Percentiles rank a stretch among this genome's conserved stretches.
Evolutionary conservation across 306 rosid genomes (phyloP).

Genomic region (Lathyrus sativus): DNA sequence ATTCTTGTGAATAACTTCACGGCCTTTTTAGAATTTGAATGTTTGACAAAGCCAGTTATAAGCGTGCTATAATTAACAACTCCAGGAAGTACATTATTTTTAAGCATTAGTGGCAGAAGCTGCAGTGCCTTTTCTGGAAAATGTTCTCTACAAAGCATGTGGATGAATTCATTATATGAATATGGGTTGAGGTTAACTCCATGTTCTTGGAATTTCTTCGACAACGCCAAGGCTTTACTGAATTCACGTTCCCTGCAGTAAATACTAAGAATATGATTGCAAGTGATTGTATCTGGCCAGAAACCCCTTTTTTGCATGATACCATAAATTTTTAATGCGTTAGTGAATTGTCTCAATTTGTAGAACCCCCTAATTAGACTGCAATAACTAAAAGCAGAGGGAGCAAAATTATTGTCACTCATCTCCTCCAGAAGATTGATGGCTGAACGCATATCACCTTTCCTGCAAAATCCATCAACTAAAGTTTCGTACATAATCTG

Average conservation of each 20-base stretch:
- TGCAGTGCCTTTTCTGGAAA: slow-evolving; percentile 53
- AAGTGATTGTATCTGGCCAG: slow-evolving; percentile 50
- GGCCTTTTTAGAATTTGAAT: slow-evolving; percentile 44
- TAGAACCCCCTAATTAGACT: slow-evolving; percentile 48
- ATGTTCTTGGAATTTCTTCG: slow-evolving; percentile 47
- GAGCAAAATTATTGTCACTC: slow-evolving; percentile 45
- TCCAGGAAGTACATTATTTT: slow-evolving; percentile 57
- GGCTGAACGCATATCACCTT: slow-evolving; percentile 55
- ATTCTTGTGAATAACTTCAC: slow-evolving; percentile 50
- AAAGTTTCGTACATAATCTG: slow-evolving; percentile 50
- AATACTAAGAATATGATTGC: slow-evolving; percentile 57
- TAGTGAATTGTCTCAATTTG: slow-evolving; percentile 46
- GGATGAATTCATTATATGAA: slow-evolving; percentile 56
- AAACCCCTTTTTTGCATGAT: slow-evolving; percentile 47
- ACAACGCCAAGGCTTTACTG: slow-evolving; percentile 51
- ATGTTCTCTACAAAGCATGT: slow-evolving; percentile 52
- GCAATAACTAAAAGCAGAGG: slow-evolving; percentile 40
- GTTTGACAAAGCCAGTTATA: slow-evolving; percentile 60
- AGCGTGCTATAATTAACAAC: slow-evolving; percentile 56
- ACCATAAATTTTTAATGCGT: slow-evolving; percentile 46
- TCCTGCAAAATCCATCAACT: slow-evolving; percentile 51
- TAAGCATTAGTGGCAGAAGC: slow-evolving; percentile 65
- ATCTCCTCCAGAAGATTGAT: slow-evolving; percentile 51
- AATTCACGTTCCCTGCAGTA: slow-evolving; percentile 50
- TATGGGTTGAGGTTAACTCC: slow-evolving; percentile 53